Conservation (phyloP, 2,329 filamentous ascomycete genomes). For the Shiraia sp. region DNA sequence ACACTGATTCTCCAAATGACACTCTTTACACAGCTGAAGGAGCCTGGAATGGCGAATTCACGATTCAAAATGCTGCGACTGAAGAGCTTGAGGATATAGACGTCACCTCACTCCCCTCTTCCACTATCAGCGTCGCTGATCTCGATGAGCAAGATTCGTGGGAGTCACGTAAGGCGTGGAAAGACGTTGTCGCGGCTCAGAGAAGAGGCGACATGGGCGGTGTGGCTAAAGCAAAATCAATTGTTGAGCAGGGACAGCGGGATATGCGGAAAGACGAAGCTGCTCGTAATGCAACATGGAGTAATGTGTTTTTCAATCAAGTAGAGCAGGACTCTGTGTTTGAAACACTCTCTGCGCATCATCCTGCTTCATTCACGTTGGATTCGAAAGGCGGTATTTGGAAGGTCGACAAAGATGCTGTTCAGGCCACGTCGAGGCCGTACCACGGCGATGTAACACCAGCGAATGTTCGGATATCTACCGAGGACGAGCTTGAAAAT, state of each 20-base stretch:
- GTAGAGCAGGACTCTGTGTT: conserved; percentile 33
- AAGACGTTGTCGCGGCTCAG: conserved; percentile 45
- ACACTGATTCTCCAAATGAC: conserved; percentile 35
- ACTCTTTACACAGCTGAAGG: conserved; percentile 47
- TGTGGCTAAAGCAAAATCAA: conserved; percentile 34
- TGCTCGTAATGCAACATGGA: conserved; percentile 43
- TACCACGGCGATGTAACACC: conserved; percentile 36
- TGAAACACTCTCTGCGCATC: conserved; percentile 22
- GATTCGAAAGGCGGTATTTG: conserved; percentile 34
- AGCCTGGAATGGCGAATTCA: conserved; percentile 48
- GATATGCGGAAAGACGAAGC: conserved; percentile 47
- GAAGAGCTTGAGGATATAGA: conserved; percentile 46
- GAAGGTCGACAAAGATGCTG: conserved; percentile 33
- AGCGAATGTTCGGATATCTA: conserved; percentile 16
- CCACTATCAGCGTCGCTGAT: conserved; percentile 28
- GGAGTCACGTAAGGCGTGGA: conserved; percentile 52
- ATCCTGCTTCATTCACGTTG: conserved; percentile 25
- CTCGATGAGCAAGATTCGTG: conserved; percentile 49
- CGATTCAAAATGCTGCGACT: conserved; percentile 39
- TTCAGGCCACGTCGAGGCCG: conserved; percentile 26
- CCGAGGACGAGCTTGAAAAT: not conserved
- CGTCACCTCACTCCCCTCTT: conserved; percentile 22
- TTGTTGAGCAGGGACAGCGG: conserved; percentile 45
- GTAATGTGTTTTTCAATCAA: conserved; percentile 47
- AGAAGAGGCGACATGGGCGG: conserved; percentile 48